These are phyloP conservation scores for Arthrobotrys megalospora DNA, from an alignment of 2,329 filamentous ascomycete species.

Conservation along the genomic window DNA sequence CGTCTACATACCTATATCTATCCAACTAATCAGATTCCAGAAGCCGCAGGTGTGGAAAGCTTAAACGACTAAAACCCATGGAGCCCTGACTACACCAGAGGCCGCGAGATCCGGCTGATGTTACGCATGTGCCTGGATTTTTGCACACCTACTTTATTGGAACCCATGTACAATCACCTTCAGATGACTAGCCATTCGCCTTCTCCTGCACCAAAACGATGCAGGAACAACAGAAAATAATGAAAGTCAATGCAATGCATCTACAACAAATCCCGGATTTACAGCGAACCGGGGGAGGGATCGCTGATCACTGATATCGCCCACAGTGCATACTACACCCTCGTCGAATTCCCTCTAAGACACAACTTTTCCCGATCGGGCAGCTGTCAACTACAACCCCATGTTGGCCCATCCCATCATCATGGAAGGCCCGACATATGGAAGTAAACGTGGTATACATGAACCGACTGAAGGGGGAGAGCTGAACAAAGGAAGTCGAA, in stretches of 20 bases:
- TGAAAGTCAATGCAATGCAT: background rate
- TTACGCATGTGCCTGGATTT: conserved; percentile 37
- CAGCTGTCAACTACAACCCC: conserved; percentile 46
- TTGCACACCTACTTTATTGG: conserved; percentile 25
- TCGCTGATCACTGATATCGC: conserved; percentile 17
- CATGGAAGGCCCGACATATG: conserved; percentile 22
- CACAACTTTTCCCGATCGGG: conserved; percentile 31
- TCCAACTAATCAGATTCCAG: conserved; percentile 55
- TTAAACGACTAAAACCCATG: background rate
- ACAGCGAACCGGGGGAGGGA: background rate
- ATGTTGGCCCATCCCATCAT: conserved; percentile 2
- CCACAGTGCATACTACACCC: background rate
- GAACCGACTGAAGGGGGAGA: background rate
- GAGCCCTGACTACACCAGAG: background rate
- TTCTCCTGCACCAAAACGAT: background rate
- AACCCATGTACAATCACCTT: background rate
- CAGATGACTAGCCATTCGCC: background rate
- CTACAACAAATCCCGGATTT: conserved; percentile 16
- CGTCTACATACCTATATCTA: background rate
- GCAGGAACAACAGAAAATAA: conserved; percentile 21
- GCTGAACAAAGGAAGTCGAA: conserved; percentile 9
- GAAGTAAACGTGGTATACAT: conserved; percentile 24
- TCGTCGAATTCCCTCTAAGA: conserved; percentile 1
- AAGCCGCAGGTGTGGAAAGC: conserved; percentile 54
- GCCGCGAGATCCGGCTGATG: conserved; percentile 30